Base-by-base conservation (phyloP, 768 basidiomycete species). In the Ramaria rubella region DNA sequence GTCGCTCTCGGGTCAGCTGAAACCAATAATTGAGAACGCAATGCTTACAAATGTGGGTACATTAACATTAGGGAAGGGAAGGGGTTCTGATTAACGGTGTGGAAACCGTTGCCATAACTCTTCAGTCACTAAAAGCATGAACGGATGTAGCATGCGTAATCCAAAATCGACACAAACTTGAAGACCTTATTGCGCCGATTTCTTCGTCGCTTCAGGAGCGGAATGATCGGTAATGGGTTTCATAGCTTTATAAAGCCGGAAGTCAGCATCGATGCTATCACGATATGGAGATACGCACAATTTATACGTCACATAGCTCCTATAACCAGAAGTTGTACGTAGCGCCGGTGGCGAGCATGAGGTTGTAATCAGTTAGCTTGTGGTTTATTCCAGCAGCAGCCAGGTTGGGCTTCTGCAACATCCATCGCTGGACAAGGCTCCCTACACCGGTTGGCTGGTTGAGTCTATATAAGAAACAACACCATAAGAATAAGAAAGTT, bases 101-200 rank as follows among this genome's bases (percentile, higher is more conserved):
- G 94, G 94, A 2, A 99, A 76, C 27, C 96, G 83, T 69, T 99
- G 96, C 96, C 96, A 99, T 11, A 99, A 75, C 69, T 98, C 96
- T 72, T 99, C 96, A 4, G 96, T 97, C 30, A 99, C 90, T 70
- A 89, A 99, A 1, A 96, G 96, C 96, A 98, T 99, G 75, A 98
- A 94, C 0, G 96, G 96, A 69, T 98, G 96, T 1, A 98, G 77
- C 2, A 99, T 76, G 19, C 87, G 83, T 52, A 99, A 76, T 9
- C 94, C 96, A 59, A 85, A 73, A 64, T 99, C 96, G 38, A 99
- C 79, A 68, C 93, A 95, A 6, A 87, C 94, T 70, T 97, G 96
- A 34, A 99, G 74, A 0, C 94, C 98, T 72, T 98, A 90, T 66
- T 96, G 94, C 3, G 95, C 90, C 11, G 94, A 98, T 49, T 75